Evolutionary conservation across 176 grass and related monocot species (phyloP).

Genomic region (Oryza officinalis): DNA sequence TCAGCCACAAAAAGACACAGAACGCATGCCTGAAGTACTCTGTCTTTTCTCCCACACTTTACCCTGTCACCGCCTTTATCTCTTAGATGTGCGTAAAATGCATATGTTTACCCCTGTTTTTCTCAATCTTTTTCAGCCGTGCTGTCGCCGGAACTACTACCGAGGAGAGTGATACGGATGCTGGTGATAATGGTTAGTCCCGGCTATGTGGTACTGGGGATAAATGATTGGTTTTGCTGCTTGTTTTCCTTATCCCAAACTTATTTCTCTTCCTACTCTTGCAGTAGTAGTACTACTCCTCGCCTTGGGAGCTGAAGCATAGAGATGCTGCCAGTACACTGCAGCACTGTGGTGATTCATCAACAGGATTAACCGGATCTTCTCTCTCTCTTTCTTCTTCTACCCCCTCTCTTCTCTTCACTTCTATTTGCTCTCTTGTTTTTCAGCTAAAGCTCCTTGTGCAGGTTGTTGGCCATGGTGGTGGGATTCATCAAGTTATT

Average conservation of each 20-base stretch:
- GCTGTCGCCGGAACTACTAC: slow-evolving; percentile 32
- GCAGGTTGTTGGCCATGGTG: slow-evolving; percentile 25
- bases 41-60: slow-evolving; percentile 20
- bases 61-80: slow-evolving; percentile 14
- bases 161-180: slow-evolving; percentile 30
- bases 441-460: slow-evolving; percentile 15
- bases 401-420: background rate
- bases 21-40: background rate
- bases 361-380: slow-evolving; percentile 8
- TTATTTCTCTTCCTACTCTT: slow-evolving; percentile 22
- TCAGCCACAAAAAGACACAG: background rate
- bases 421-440: slow-evolving; percentile 20
- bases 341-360: slow-evolving; percentile 34
- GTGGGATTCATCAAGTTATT: slow-evolving; percentile 52
- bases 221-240: slow-evolving; percentile 43
- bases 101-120: slow-evolving; percentile 1
- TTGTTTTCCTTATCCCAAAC: slow-evolving; percentile 41
- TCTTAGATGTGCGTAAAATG: slow-evolving; percentile 5
- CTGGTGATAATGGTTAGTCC: slow-evolving; percentile 23
- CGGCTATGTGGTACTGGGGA: slow-evolving; percentile 24
- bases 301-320: slow-evolving; percentile 50
- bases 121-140: slow-evolving; percentile 34
- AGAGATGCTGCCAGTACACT: slow-evolving; percentile 42
- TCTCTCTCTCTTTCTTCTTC: slow-evolving; percentile 27
- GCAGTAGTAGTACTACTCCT: slow-evolving; percentile 23